Base-by-base conservation (phyloP, 768 basidiomycete species). In the Punctularia strigosozonata region DNA sequence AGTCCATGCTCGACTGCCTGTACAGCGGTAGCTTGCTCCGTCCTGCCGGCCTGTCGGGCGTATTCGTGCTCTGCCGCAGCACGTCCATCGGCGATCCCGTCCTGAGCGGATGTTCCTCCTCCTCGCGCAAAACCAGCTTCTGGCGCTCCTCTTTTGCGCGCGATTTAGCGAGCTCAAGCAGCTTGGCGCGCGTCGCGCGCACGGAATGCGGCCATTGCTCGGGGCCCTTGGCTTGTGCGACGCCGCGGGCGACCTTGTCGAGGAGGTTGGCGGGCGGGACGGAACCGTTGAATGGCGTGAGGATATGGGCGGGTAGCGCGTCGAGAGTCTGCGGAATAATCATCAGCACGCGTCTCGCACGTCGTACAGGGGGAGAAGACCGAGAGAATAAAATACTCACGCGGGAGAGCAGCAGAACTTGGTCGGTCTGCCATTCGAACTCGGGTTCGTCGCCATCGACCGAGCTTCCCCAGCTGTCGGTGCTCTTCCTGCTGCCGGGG, bases 1-100 rank as follows among this genome's bases (percentile, higher is more conserved):
- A 87, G 52, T 89, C 86, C 86, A 88, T 88, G 55, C 83, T 85
- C 18, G 83, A 84, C 62, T 85, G 83, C 42, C 80, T 68, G 58
- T 84, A 83, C 19, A 86, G 62, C 14, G 77, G 77, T 14, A 77
- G 71, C 40, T 65, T 66, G n/a, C n/a, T n/a, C n/a, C n/a, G n/a
- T n/a, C n/a, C n/a, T n/a, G n/a, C n/a, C n/a, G n/a, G n/a, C n/a
- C n/a, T n/a, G 25, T 55, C 58, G 36, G 71, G 61, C 25, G 67
- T 65, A 52, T 70, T 70, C 31, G 70, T 70, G 4, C 68, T 69
- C 36, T 54, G 53, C 41, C 68, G 65, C 23, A 71, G 57, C 20
- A 68, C 62, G 33, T 69, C 73, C 36, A 48, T 51, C 28, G 48
- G n/a, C n/a, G n/a, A n/a, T n/a, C n/a, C n/a, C n/a, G n/a, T n/a